phyloP scores from a whole-genome alignment of 345 rosid genomes.

The Gossypium ekmanianum region DNA sequence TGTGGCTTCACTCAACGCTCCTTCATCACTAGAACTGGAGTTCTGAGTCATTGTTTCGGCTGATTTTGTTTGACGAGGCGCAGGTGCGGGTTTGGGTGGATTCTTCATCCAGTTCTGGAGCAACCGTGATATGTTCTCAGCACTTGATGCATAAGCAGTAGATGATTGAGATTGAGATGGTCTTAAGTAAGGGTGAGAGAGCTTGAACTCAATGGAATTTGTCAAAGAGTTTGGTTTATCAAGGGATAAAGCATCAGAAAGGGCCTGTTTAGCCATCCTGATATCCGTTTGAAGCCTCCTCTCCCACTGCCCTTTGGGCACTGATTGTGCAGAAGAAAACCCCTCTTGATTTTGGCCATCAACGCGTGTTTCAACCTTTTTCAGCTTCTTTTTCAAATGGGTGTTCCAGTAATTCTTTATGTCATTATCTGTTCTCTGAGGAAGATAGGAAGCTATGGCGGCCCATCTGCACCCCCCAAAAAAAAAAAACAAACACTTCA shows the following conservation, averaged over 20 bases:
- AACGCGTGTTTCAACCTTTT: constrained; percentile 39
- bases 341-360: constrained; percentile 35
- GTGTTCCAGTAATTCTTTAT: constrained; percentile 95
- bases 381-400: too few species aligned
- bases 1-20: constrained; percentile 18
- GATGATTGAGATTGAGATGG: constrained; percentile 16
- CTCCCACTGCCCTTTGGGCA: constrained; percentile 17
- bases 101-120: constrained; percentile 61
- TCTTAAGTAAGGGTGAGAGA: background rate
- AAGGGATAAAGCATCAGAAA: constrained; percentile 71
- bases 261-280: constrained; percentile 76
- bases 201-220: constrained; percentile 12
- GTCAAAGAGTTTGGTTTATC: constrained; percentile 26
- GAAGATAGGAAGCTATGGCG: too few species aligned
- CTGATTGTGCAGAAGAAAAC: constrained; percentile 28
- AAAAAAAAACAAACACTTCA: too few species aligned
- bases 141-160: constrained; percentile 51
- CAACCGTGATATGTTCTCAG: constrained; percentile 62
- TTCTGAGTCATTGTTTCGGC: constrained; percentile 26
- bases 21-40: constrained; percentile 32
- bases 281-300: constrained; percentile 76
- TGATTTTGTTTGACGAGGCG: background rate
- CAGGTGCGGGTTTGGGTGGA: constrained; percentile 25
- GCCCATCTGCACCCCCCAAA: too few species aligned
- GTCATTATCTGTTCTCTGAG: too few species aligned